These are phyloP conservation scores for Persicaria maculosa DNA, from an alignment of 148 eudicot species.

Conservation along the genomic window DNA sequence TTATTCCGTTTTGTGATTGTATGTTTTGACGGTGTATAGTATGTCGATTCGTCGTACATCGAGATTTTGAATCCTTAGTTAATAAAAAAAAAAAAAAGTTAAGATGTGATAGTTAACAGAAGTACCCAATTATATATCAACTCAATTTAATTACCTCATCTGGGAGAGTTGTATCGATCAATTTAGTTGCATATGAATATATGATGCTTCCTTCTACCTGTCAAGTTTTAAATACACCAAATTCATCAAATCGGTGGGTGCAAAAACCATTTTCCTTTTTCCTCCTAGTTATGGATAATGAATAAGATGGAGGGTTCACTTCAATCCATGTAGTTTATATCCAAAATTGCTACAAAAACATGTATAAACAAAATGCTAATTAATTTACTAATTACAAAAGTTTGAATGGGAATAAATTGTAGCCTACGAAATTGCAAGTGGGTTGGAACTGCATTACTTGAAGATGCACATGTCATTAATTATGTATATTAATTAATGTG, in stretches of 20 bases:
- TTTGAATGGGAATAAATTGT: neutral
- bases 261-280: neutral
- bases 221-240: neutral
- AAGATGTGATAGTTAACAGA: neutral
- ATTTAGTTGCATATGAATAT: neutral
- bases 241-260: neutral
- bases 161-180: neutral
- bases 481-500: neutral
- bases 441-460: neutral
- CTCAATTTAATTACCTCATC: too few species aligned
- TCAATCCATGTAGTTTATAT: neutral
- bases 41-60: too few species aligned
- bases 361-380: too few species aligned
- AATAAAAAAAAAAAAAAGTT: neutral
- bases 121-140: too few species aligned
- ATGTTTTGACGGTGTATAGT: too few species aligned
- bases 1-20: too few species aligned
- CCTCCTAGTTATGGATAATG: neutral
- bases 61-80: too few species aligned
- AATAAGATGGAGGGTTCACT: neutral
- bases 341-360: neutral
- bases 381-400: neutral
- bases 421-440: slow-evolving; percentile 4
- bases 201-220: neutral
- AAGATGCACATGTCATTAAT: neutral